These are phyloP conservation scores for Salix exigua DNA, from an alignment of 345 rosid species.

Conservation along the genomic window DNA sequence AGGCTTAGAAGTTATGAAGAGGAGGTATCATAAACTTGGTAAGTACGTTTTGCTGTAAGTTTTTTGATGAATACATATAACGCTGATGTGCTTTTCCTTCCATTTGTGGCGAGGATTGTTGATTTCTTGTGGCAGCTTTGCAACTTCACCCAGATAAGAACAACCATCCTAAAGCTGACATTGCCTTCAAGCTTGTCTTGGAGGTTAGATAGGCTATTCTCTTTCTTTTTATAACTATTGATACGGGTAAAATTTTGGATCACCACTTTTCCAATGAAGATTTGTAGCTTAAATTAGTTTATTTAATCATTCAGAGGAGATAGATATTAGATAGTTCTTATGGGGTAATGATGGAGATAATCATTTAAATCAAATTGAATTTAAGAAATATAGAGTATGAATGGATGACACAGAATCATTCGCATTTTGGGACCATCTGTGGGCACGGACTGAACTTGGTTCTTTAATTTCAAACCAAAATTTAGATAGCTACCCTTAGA, in stretches of 20 bases:
- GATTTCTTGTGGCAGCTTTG: slow-evolving; percentile 48
- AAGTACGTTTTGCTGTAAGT: not conserved
- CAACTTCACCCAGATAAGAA: slow-evolving; percentile 96
- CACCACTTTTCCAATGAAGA: not conserved
- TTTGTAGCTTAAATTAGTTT: not conserved
- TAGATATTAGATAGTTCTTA: not conserved
- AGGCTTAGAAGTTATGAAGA: slow-evolving; percentile 48
- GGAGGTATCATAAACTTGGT: slow-evolving; percentile 77
- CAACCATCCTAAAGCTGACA: slow-evolving; percentile 71
- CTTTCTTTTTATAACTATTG: too few species aligned
- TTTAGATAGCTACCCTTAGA: not conserved
- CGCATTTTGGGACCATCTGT: not conserved
- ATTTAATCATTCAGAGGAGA: not conserved
- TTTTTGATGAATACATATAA: not conserved
- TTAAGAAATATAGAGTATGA: not conserved
- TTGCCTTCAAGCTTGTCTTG: slow-evolving; percentile 84
- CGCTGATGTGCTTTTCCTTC: not conserved
- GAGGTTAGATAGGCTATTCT: slow-evolving; percentile 52
- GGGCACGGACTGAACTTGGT: not conserved
- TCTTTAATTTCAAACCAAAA: not conserved
- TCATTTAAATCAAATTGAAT: not conserved
- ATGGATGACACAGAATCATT: not conserved
- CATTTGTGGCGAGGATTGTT: not conserved
- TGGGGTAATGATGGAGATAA: not conserved
- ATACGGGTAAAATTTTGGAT: not conserved